Evolutionary conservation across 148 eudicot genomes (phyloP).

Genomic region (Chenopodium formosanum): DNA sequence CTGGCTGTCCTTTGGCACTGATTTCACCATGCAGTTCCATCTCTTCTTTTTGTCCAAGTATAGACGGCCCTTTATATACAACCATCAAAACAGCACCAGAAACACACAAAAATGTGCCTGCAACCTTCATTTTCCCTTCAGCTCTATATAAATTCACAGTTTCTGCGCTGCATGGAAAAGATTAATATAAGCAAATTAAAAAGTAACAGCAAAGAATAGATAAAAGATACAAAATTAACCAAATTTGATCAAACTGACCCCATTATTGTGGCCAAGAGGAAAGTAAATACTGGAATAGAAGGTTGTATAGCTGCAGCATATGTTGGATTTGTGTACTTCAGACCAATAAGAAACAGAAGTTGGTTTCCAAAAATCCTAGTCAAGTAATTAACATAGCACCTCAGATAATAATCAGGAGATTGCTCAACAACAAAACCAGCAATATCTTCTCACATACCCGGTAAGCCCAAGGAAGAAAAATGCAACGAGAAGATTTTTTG

Average conservation of each 20-base stretch:
- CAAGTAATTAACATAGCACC: constrained; percentile 17
- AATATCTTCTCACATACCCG: constrained; percentile 55
- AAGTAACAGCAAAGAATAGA: constrained; percentile 1
- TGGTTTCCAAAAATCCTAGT: constrained; percentile 92
- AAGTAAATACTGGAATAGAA: constrained; percentile 94
- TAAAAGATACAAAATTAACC: constrained; percentile 1
- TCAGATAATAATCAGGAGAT: background rate
- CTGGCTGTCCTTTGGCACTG: constrained; percentile 74
- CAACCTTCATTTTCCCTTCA: constrained; percentile 87
- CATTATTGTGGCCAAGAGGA: constrained; percentile 72
- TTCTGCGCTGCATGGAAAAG: constrained; percentile 87
- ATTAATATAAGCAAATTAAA: constrained; percentile 25
- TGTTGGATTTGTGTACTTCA: constrained; percentile 92
- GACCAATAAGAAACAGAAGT: constrained; percentile 90
- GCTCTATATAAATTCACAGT: constrained; percentile 63
- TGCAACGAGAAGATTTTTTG: constrained; percentile 48
- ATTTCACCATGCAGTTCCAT: constrained; percentile 44
- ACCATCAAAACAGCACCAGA: constrained; percentile 92
- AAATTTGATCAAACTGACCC: constrained; percentile 58
- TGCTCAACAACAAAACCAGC: background rate
- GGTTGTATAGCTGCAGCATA: constrained; percentile 98
- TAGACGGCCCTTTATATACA: constrained; percentile 70
- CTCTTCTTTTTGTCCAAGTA: constrained; percentile 60
- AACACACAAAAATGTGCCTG: constrained; percentile 80
- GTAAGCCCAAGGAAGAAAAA: constrained; percentile 88